Evolutionary conservation across 345 rosid genomes (phyloP), one percentile per base, ranked within the genome.

Genomic region (Pistacia vera): DNA sequence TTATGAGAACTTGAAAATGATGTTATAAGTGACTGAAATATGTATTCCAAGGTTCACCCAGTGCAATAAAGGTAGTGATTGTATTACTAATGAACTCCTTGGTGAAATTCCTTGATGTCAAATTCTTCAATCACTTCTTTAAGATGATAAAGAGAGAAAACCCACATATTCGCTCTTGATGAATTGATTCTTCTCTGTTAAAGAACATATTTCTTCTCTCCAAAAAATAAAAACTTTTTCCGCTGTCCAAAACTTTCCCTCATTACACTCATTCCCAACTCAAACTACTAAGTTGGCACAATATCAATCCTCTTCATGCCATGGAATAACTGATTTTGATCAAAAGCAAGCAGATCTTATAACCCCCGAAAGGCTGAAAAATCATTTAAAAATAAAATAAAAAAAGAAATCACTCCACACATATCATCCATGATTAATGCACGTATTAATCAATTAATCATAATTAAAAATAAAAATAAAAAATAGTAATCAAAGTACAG

Each of bases 321-420:
- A 18, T 30, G 16, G 28, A 68, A 51, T 30, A 16, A 51, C 13
- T 3, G 18, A 16, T 8, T 68, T 33, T 0, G 25, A 16, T 8
- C 33, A 52, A 28, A 68, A 68, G 46, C 41, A 68, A 68, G 46
- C 46, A 52, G 72, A 68, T 18, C 30, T 52, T 30, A 36, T 8
- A 16, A 68, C n/a, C 20, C 28, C 10, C 11, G 11, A 67, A 9
- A 20, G 8, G 2, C 8, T 18, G 11, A 6, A 28, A 49, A 11
- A 51, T 14, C 13, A 16, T 18, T 20, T 41, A 11, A 17, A 25
- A 25, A 1, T 4, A 3, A 30, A 62, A 3, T 5, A 7, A 13
- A 63, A 63, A 61, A 30, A 5, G 8, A 62, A 62, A 30, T 17
- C 36, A 14, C 17, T 1, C 46, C 46, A 41, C 9, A 41, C 9